phyloP scores from a whole-genome alignment of 2,329 filamentous ascomycete species.

The Esteya vermicola region DNA sequence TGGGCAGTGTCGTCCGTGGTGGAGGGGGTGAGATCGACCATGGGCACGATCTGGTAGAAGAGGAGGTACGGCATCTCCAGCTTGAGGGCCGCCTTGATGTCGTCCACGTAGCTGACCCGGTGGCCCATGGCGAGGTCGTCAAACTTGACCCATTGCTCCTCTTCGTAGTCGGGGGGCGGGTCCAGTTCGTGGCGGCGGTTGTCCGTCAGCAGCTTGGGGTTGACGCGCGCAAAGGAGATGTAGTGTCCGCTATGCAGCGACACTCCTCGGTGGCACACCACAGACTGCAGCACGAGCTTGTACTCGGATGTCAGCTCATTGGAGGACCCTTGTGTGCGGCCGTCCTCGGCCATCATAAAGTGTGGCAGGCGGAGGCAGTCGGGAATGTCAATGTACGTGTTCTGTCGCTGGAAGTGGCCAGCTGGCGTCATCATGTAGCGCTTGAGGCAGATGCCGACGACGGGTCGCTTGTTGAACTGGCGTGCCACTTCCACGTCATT shows the following conservation, averaged over 20 bases:
- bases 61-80: conserved; percentile 89
- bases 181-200: conserved; percentile 41
- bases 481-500: conserved; percentile 72
- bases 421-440: conserved; percentile 64
- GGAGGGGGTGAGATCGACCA: conserved; percentile 48
- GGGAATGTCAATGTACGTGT: conserved; percentile 85
- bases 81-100: conserved; percentile 60
- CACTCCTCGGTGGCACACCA: conserved; percentile 81
- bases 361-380: conserved; percentile 67
- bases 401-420: conserved; percentile 55
- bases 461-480: conserved; percentile 73
- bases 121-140: conserved; percentile 63
- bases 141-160: conserved; percentile 77
- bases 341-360: conserved; percentile 69
- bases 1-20: conserved; percentile 32
- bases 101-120: conserved; percentile 62
- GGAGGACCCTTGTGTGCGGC: conserved; percentile 38
- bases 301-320: conserved; percentile 74
- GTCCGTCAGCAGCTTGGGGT: conserved; percentile 44
- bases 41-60: conserved; percentile 89
- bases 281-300: conserved; percentile 79
- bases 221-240: conserved; percentile 67
- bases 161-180: conserved; percentile 50
- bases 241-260: conserved; percentile 87
- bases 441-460: conserved; percentile 86